Conservation (phyloP, 164 flowering plant species). For the Santalum album region DNA sequence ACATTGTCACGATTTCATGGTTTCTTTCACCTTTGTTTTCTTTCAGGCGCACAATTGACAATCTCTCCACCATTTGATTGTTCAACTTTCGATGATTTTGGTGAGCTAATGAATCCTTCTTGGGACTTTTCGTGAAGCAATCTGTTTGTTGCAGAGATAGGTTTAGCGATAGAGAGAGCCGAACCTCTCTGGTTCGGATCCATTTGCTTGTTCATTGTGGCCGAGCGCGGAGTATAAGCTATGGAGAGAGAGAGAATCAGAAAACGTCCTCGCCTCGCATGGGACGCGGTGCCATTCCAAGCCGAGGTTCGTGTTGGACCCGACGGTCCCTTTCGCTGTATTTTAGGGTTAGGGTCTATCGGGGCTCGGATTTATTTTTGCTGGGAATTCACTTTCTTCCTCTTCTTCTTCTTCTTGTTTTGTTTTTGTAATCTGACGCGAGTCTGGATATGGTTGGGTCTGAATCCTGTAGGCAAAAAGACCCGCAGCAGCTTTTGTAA, state of each 20-base stretch:
- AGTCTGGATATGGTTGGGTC: slow-evolving; percentile 12
- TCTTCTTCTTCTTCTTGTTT: background rate
- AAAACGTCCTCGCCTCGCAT: slow-evolving; percentile 56
- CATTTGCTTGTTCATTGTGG: slow-evolving; percentile 2
- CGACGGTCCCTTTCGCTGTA: background rate
- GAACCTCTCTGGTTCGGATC: background rate
- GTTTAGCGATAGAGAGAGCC: background rate
- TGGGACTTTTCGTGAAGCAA: background rate
- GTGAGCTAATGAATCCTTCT: background rate
- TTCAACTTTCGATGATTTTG: too few species aligned
- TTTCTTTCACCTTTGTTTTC: too few species aligned
- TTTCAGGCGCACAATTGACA: too few species aligned
- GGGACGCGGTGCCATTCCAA: slow-evolving; percentile 51
- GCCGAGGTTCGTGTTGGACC: slow-evolving; percentile 30
- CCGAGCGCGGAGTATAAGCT: slow-evolving; percentile 4
- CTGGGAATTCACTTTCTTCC: too few species aligned
- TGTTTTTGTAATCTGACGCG: slow-evolving; percentile 11
- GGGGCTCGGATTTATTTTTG: background rate
- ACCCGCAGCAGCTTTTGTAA: background rate
- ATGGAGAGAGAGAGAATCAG: slow-evolving; percentile 21
- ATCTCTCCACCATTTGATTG: too few species aligned
- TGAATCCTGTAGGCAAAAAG: slow-evolving; percentile 30
- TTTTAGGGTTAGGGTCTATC: slow-evolving; percentile 20
- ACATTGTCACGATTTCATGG: too few species aligned
- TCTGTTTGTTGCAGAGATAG: slow-evolving; percentile 12